Evolutionary conservation across 768 basidiomycete species (phyloP).

Genomic region (Amanita fuliginea): DNA sequence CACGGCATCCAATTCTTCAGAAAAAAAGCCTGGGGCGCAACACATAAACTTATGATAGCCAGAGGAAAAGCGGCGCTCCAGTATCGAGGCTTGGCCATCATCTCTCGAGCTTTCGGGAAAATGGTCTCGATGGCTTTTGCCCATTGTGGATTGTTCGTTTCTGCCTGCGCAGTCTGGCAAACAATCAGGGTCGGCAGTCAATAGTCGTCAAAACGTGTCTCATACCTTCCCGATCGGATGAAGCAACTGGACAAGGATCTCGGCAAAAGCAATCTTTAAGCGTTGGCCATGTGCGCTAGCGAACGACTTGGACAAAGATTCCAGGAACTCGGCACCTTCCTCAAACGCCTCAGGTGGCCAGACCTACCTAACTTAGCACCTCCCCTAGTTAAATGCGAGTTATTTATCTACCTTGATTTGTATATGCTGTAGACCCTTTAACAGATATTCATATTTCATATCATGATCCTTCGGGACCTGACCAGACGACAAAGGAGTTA

Average conservation of each 20-base stretch:
- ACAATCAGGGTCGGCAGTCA: conserved; percentile 2
- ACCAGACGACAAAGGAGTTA: conserved; percentile 62
- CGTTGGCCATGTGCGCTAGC: conserved; percentile 74
- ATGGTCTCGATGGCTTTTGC: conserved; percentile 83
- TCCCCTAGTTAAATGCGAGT: background rate
- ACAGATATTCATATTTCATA: conserved; percentile 73
- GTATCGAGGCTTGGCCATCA: conserved; percentile 83
- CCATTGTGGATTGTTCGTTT: conserved; percentile 94
- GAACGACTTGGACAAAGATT: conserved; percentile 73
- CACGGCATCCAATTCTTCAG: conserved; percentile 69
- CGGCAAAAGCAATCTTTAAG: conserved; percentile 79
- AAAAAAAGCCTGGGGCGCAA: conserved; percentile 80
- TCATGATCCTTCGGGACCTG: conserved; percentile 76
- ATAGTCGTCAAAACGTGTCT: background rate
- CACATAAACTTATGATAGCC: conserved; percentile 73
- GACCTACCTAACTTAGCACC: conserved; percentile 36
- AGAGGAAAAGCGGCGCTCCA: conserved; percentile 84
- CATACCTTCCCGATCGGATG: conserved; percentile 83
- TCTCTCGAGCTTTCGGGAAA: conserved; percentile 70
- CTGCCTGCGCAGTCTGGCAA: conserved; percentile 78
- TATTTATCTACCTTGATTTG: conserved; percentile 55
- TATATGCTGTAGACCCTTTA: conserved; percentile 72
- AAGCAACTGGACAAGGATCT: conserved; percentile 62
- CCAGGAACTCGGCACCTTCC: conserved; percentile 86
- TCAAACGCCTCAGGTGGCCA: conserved; percentile 93